phyloP scores from a whole-genome alignment of 176 grass and related monocot species.

The Areca catechu region DNA sequence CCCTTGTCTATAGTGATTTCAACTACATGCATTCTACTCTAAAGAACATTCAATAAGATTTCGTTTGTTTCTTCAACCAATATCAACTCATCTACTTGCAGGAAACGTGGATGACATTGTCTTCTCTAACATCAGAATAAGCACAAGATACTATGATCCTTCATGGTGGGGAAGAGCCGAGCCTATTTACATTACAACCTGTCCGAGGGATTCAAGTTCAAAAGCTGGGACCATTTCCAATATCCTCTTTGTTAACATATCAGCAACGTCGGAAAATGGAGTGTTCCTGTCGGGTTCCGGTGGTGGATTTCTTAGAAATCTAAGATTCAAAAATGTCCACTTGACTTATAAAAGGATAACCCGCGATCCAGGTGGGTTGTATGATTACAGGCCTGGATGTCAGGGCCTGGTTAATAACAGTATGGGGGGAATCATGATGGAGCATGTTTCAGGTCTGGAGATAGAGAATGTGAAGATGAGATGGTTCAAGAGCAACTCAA shows the following conservation, averaged over 20 bases:
- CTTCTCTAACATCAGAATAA: slow-evolving; percentile 92
- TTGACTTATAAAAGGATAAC: slow-evolving; percentile 75
- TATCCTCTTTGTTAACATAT: slow-evolving; percentile 66
- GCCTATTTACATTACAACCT: slow-evolving; percentile 87
- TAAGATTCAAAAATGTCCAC: slow-evolving; percentile 62
- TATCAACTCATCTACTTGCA: slow-evolving; percentile 11
- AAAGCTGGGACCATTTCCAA: slow-evolving; percentile 77
- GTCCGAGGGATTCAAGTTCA: slow-evolving; percentile 42
- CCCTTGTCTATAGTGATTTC: too few relatives aligned
- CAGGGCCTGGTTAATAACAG: slow-evolving; percentile 47
- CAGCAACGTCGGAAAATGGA: slow-evolving; percentile 72
- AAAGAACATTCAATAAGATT: too few relatives aligned
- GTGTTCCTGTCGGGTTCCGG: slow-evolving; percentile 65
- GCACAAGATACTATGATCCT: slow-evolving; percentile 83
- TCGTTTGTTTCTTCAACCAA: neutral
- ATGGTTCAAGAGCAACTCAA: slow-evolving; percentile 36
- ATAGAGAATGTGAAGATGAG: slow-evolving; percentile 77
- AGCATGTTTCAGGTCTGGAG: slow-evolving; percentile 69
- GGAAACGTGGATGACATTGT: slow-evolving; percentile 56
- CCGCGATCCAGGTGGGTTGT: slow-evolving; percentile 45
- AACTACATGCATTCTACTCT: too few relatives aligned
- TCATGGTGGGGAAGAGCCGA: slow-evolving; percentile 94
- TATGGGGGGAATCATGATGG: slow-evolving; percentile 73
- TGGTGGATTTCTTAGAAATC: slow-evolving; percentile 39
- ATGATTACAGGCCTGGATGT: slow-evolving; percentile 72